Evolutionary conservation across 257 asterid species (phyloP).

Genomic region (Penstemon eatonii): DNA sequence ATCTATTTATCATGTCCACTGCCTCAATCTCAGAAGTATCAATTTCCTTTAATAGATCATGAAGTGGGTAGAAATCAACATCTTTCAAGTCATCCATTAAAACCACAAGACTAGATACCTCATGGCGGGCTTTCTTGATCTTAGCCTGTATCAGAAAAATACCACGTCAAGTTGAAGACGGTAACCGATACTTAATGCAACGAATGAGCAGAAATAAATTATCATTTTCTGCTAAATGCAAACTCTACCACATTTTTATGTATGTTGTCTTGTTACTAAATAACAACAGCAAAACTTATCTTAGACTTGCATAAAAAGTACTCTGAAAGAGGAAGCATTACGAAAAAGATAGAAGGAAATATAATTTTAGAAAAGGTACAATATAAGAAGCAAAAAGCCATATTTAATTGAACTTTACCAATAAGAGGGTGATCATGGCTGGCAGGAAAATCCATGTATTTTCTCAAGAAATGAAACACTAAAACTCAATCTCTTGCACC

Average conservation of each 20-base stretch:
- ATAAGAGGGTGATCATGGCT: background rate
- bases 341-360: background rate
- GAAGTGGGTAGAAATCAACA: conserved; percentile 69
- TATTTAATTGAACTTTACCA: background rate
- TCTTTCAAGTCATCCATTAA: conserved; percentile 69
- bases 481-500: background rate
- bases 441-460: background rate
- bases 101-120: conserved; percentile 48
- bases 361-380: background rate
- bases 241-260: background rate
- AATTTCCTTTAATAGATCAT: conserved; percentile 53
- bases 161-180: background rate
- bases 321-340: background rate
- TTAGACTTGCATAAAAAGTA: background rate
- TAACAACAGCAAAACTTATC: background rate
- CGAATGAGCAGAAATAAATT: background rate
- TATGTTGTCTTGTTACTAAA: background rate
- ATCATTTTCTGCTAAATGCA: background rate
- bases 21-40: conserved; percentile 84
- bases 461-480: background rate
- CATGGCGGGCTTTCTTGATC: conserved; percentile 62
- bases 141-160: conserved; percentile 60
- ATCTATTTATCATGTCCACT: conserved; percentile 71
- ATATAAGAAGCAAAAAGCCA: background rate
- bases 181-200: background rate